Evolutionary conservation across 768 basidiomycete genomes (phyloP).

Genomic region (Amanita pseudoporphyria): DNA sequence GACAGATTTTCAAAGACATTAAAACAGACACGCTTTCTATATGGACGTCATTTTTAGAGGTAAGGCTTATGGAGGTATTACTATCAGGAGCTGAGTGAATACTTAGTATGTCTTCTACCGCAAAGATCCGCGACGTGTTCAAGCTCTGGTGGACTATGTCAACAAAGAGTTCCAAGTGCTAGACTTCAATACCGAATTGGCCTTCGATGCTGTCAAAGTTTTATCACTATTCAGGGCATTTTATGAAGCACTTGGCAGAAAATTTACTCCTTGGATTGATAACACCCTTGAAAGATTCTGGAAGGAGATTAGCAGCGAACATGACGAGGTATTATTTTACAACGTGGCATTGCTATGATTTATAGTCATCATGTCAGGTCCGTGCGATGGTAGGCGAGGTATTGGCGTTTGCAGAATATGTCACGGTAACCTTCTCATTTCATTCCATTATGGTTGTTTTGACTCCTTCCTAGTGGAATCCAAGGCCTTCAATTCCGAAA

Average conservation of each 20-base stretch:
- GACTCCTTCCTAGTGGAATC: constrained; percentile 40
- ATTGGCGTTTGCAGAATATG: constrained; percentile 59
- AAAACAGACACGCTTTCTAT: constrained; percentile 74
- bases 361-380: constrained; percentile 32
- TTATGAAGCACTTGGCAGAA: constrained; percentile 69
- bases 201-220: constrained; percentile 70
- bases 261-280: constrained; percentile 73
- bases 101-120: constrained; percentile 64
- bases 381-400: constrained; percentile 70
- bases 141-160: constrained; percentile 70
- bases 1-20: constrained; percentile 59
- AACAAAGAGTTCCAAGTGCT: constrained; percentile 50
- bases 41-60: constrained; percentile 76
- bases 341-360: background rate
- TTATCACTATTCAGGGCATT: constrained; percentile 60
- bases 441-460: background rate
- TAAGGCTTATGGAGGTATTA: constrained; percentile 18
- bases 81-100: constrained; percentile 3
- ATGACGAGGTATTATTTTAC: constrained; percentile 53
- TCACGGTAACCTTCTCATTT: constrained; percentile 36
- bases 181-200: constrained; percentile 76
- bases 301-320: constrained; percentile 63
- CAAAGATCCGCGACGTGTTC: constrained; percentile 76
- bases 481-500: constrained; percentile 49
- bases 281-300: constrained; percentile 59